Evolutionary conservation across 2,329 filamentous ascomycete species (phyloP).

Genomic region (Chlorencoelia australis): DNA sequence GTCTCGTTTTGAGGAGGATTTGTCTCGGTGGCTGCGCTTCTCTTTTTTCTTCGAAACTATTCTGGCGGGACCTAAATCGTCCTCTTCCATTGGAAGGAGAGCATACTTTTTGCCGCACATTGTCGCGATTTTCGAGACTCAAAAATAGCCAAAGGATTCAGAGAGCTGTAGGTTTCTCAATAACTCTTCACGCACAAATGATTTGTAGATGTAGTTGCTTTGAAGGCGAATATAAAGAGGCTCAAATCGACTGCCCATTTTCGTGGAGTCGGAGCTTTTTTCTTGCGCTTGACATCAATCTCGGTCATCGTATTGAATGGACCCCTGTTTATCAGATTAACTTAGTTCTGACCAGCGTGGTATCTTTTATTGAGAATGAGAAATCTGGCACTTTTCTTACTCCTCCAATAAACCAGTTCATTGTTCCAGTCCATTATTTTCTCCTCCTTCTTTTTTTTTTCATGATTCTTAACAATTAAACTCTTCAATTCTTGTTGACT

Average conservation of each 20-base stretch:
- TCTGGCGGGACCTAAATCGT: constrained; percentile 46
- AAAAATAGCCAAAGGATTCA: too few species aligned
- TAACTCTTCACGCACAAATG: too few species aligned
- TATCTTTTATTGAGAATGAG: constrained; percentile 6
- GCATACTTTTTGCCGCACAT: constrained; percentile 51
- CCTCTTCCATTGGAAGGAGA: constrained; percentile 57
- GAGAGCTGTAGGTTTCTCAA: neutral
- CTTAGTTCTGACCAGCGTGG: constrained; percentile 8
- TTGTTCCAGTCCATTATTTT: neutral
- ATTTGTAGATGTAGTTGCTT: too few species aligned
- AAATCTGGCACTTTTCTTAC: neutral
- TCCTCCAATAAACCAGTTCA: constrained; percentile 1
- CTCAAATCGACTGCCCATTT: neutral
- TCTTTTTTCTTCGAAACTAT: constrained; percentile 39
- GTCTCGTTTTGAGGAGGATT: constrained; percentile 27
- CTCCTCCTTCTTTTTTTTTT: neutral
- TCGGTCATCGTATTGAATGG: neutral
- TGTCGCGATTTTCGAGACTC: too few species aligned
- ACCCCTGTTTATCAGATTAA: constrained; percentile 4
- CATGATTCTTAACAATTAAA: constrained; percentile 2
- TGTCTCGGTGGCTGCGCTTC: constrained; percentile 28
- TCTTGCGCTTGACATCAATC: neutral
- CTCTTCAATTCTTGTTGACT: constrained; percentile 1
- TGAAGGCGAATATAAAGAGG: neutral
- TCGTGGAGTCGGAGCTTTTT: neutral